Base-by-base conservation (phyloP, 139 green algal genomes). In the Haematococcus lacustris region DNA sequence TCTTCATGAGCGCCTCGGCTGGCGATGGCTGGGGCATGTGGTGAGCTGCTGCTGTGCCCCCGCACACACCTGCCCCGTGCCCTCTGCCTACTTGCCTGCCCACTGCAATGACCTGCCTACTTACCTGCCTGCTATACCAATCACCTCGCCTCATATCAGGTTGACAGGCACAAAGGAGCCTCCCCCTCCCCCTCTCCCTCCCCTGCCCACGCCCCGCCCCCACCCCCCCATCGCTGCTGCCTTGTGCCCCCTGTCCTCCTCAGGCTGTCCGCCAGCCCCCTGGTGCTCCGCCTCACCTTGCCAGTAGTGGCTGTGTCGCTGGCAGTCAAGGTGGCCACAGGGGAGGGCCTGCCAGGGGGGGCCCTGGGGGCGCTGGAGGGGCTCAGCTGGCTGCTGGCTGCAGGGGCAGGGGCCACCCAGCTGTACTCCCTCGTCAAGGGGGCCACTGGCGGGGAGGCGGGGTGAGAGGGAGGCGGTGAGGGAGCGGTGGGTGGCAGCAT, bases 21-120 rank as follows among this genome's bases (percentile, higher is more conserved):
- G 83, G 87, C 9, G 88, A 93, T 50, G 34, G 32, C 1, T 3
- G 38, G 6, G 88, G 83, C 38, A 59, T 85, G 35, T 91, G 87
- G 85, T 68, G 73, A 32, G 80, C 70, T 37, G 35, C 35, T 2
- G 67, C 63, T 37, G 61, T 26, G 13, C 21, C 13, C 13, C 13
- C 13, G 13, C 13, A 57, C 13, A 57, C 47, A 13, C 21, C 13
- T 57, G 47, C 21, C 47, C 47, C 13, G 13, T 28, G 13, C 13
- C 47, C 21, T 57, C 13, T 21, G 21, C 47, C 13, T 57, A 57
- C 47, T 21, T 28, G 47, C 21, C 13, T 21, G 21, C 47, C 13
- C 47, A 57, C 47, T 28, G 13, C 21, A 13, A 57, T 57, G 47
- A 57, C 21, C 21, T 13, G 47, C 47, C 13, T 13, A 57, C 47